Conservation (phyloP, 176 grass and related monocot species). For the Zoysia pacifica region DNA sequence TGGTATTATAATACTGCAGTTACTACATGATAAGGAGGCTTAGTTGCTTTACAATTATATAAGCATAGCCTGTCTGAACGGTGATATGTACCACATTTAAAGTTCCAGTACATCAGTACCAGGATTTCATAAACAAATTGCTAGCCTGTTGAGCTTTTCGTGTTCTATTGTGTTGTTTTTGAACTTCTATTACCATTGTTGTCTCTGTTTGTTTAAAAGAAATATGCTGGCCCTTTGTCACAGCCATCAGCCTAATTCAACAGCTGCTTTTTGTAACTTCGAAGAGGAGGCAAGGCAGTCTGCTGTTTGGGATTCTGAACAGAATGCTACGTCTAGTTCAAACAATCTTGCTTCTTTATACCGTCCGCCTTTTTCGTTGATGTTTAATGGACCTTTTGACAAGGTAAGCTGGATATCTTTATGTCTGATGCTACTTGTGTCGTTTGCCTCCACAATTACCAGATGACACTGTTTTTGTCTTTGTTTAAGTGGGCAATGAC, state of each 20-base stretch:
- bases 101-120: too few species aligned
- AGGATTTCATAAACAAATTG: too few species aligned
- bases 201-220: neutral
- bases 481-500: conserved; percentile 13
- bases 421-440: neutral
- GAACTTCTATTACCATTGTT: neutral
- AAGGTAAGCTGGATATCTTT: conserved; percentile 52
- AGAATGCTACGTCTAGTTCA: conserved; percentile 56
- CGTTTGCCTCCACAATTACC: neutral
- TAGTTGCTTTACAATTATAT: too few species aligned
- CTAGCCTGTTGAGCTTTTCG: neutral
- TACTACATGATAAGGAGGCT: too few species aligned
- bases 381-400: conserved; percentile 93
- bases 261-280: conserved; percentile 79
- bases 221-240: conserved; percentile 5
- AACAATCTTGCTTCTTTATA: conserved; percentile 90
- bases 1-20: too few species aligned
- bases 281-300: conserved; percentile 85
- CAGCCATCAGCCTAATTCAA: conserved; percentile 57
- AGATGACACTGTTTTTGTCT: conserved; percentile 18
- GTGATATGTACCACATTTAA: too few species aligned
- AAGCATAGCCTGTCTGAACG: too few species aligned
- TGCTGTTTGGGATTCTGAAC: conserved; percentile 80
- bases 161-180: neutral
- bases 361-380: conserved; percentile 81